These are phyloP conservation scores for Monosporozyma aquatica DNA, from an alignment of 805 yeast species.

Conservation along the genomic window DNA sequence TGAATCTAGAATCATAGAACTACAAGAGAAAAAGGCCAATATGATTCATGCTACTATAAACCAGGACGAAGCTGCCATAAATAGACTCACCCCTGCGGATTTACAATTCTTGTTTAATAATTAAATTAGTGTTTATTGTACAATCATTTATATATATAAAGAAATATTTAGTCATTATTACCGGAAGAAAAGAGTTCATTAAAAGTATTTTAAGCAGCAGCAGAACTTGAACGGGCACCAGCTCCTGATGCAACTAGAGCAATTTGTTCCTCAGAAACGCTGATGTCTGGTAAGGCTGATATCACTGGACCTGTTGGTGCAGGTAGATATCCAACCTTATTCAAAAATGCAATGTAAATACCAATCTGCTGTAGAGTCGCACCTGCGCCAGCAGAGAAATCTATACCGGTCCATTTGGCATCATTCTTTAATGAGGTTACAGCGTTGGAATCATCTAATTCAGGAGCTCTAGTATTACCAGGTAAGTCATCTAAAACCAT, in stretches of 20 bases:
- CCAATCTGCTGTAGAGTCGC: slow-evolving; percentile 61
- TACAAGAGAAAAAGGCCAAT: slow-evolving; percentile 95
- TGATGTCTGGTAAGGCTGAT: slow-evolving; percentile 45
- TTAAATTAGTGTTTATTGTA: slow-evolving; percentile 24
- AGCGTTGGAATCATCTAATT: slow-evolving; percentile 82
- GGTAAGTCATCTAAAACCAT: slow-evolving; percentile 91
- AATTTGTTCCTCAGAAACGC: slow-evolving; percentile 48
- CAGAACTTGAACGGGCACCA: slow-evolving; percentile 67
- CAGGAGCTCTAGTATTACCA: slow-evolving; percentile 88
- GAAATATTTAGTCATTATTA: background rate
- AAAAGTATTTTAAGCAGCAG: slow-evolving; percentile 15
- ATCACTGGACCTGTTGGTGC: slow-evolving; percentile 41
- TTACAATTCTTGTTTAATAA: slow-evolving; percentile 89
- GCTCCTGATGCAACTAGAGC: slow-evolving; percentile 54
- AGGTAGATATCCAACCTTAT: slow-evolving; percentile 71
- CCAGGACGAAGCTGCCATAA: slow-evolving; percentile 85
- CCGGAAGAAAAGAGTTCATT: background rate
- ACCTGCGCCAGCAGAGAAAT: slow-evolving; percentile 63
- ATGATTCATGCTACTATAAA: slow-evolving; percentile 97
- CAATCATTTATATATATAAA: background rate
- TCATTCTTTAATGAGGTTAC: slow-evolving; percentile 58
- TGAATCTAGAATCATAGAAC: slow-evolving; percentile 88
- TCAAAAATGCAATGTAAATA: slow-evolving; percentile 69
- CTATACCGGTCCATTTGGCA: slow-evolving; percentile 52
- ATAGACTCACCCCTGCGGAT: slow-evolving; percentile 83